Evolutionary conservation across 768 basidiomycete genomes (phyloP).

Genomic region (Collybia sp.): DNA sequence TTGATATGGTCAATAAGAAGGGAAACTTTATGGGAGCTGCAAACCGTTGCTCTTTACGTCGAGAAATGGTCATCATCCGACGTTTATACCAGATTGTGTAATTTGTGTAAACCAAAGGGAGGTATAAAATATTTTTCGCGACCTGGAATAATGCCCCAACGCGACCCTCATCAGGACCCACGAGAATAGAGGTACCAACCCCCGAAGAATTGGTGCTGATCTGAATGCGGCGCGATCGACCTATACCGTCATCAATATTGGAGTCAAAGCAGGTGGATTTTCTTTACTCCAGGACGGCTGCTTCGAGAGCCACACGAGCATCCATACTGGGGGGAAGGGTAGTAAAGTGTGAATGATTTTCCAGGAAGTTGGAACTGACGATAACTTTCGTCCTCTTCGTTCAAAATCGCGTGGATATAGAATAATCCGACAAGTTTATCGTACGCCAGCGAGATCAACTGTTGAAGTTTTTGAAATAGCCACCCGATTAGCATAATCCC

Average conservation of each 20-base stretch:
- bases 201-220: conserved; percentile 35
- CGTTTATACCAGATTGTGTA: conserved; percentile 29
- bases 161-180: conserved; percentile 20
- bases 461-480: conserved; percentile 42
- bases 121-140: conserved; percentile 23
- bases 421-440: conserved; percentile 33
- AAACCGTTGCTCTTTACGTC: conserved; percentile 7
- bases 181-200: conserved; percentile 16
- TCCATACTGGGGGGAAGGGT: conserved; percentile 30
- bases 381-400: conserved; percentile 30
- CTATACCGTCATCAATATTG: conserved; percentile 14
- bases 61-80: conserved; percentile 22
- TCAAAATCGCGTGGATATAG: conserved; percentile 48
- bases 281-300: conserved; percentile 49
- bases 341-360: too few relatives aligned
- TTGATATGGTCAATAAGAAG: background rate
- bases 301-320: conserved; percentile 52
- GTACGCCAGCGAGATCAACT: conserved; percentile 32
- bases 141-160: conserved; percentile 3
- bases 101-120: conserved; percentile 24
- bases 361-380: background rate
- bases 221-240: conserved; percentile 39
- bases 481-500: conserved; percentile 49
- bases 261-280: background rate
- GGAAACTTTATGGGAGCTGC: background rate